Percentiles rank a stretch among this genome's conserved stretches.
Evolutionary conservation across 306 rosid species (phyloP).

Genomic region (Mucuna pruriens): DNA sequence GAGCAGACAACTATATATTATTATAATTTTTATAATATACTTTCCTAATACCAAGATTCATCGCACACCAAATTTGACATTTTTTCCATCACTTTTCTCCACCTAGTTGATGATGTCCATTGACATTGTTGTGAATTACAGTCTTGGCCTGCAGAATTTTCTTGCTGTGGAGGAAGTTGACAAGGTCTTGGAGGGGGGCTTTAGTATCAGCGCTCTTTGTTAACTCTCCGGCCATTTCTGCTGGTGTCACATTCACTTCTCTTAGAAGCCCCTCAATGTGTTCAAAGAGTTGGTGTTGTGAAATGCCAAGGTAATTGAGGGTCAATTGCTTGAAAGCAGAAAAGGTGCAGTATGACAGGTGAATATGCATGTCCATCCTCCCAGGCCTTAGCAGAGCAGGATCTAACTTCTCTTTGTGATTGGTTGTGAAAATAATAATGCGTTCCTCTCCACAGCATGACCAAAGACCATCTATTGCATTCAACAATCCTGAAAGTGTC

Average conservation of each 20-base stretch:
- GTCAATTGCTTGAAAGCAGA: constrained; percentile 43
- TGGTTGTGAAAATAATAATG: constrained; percentile 54
- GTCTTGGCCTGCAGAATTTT: not conserved
- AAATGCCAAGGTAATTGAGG: constrained; percentile 32
- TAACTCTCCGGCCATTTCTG: constrained; percentile 56
- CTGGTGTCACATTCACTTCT: constrained; percentile 53
- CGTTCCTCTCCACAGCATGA: constrained; percentile 53
- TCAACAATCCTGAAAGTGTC: constrained; percentile 54
- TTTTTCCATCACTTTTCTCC: not conserved
- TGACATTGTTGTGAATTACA: not conserved
- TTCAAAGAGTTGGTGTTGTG: constrained; percentile 43
- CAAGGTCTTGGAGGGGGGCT: constrained; percentile 39
- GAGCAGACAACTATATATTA: not conserved
- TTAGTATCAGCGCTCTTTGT: constrained; percentile 37
- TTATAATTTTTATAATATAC: not conserved
- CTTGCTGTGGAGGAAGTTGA: constrained; percentile 14
- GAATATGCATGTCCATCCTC: constrained; percentile 60
- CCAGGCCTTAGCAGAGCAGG: constrained; percentile 68
- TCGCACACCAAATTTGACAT: not conserved
- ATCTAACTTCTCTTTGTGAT: constrained; percentile 51
- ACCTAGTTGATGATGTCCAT: not conserved
- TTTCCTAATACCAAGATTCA: not conserved
- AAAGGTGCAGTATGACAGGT: constrained; percentile 47
- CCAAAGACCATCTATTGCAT: constrained; percentile 55
- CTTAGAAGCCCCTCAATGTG: constrained; percentile 43